Evolutionary conservation across 371 early-diverging fungal species (phyloP).

Genomic region (Polyrhizophydium stewartii): DNA sequence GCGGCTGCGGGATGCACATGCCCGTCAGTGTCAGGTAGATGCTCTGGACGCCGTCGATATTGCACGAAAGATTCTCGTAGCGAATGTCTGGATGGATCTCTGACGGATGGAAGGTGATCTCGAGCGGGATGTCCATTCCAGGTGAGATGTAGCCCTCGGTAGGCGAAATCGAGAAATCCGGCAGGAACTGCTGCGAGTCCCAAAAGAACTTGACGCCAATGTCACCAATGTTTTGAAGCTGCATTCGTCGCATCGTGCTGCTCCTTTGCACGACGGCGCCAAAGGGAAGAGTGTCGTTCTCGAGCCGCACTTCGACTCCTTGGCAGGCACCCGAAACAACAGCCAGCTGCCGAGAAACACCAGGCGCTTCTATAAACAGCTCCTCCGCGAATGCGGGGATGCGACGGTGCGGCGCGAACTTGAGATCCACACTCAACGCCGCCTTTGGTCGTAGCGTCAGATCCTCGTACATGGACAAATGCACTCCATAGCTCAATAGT

Average conservation of each 20-base stretch:
- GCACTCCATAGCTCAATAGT: constrained; percentile 20
- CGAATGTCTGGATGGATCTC: constrained; percentile 47
- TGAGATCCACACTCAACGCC: constrained; percentile 31
- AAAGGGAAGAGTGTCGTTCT: constrained; percentile 49
- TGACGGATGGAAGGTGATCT: constrained; percentile 50
- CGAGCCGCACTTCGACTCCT: constrained; percentile 49
- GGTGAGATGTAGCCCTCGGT: constrained; percentile 54
- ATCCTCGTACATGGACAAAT: constrained; percentile 15
- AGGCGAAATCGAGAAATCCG: constrained; percentile 49
- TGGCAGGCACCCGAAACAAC: constrained; percentile 46
- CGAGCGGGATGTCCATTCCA: constrained; percentile 48
- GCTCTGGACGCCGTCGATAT: constrained; percentile 34
- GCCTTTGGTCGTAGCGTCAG: constrained; percentile 36
- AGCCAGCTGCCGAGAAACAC: constrained; percentile 31
- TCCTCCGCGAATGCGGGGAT: constrained; percentile 47
- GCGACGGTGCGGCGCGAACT: constrained; percentile 39
- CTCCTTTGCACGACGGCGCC: constrained; percentile 50
- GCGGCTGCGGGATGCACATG: constrained; percentile 44
- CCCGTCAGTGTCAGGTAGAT: constrained; percentile 46
- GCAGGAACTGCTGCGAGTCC: constrained; percentile 35
- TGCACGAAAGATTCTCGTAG: constrained; percentile 41
- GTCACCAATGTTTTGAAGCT: constrained; percentile 49
- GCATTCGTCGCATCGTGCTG: constrained; percentile 38
- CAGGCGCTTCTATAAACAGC: constrained; percentile 34
- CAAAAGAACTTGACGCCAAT: constrained; percentile 48